Percentiles rank a stretch among this genome's conserved stretches.
phyloP scores from a whole-genome alignment of 1,284 basidiomycete species.

The Leccinum fallax region DNA sequence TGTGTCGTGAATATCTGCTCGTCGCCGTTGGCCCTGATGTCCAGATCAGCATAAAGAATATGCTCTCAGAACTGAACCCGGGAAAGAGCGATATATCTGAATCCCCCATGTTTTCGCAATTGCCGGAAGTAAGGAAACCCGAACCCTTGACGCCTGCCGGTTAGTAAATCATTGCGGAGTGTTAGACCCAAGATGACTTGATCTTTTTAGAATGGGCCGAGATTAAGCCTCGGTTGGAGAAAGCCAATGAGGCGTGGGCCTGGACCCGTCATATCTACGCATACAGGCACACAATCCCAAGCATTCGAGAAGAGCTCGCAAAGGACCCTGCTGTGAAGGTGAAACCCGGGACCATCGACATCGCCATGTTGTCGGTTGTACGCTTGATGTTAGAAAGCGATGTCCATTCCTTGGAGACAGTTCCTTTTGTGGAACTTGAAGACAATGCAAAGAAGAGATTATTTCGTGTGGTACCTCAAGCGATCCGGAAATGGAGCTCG shows the following conservation, averaged over 20 bases:
- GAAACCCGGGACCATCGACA: constrained; percentile 10
- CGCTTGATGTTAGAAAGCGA: constrained; percentile 3
- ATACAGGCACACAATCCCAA: too few relatives aligned
- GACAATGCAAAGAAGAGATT: neutral
- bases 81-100: too few relatives aligned
- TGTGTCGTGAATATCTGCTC: constrained; percentile 1
- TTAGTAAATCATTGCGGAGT: too few relatives aligned
- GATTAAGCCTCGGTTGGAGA: too few relatives aligned
- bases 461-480: neutral
- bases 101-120: neutral
- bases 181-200: too few relatives aligned
- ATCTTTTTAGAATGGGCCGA: too few relatives aligned
- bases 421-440: too few relatives aligned
- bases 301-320: neutral
- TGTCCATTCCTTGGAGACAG: neutral
- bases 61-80: neutral
- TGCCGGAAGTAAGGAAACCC: constrained; percentile 12
- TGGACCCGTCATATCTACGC: neutral
- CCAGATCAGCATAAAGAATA: constrained; percentile 8
- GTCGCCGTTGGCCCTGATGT: neutral
- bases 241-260: neutral
- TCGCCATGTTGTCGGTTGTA: constrained; percentile 10
- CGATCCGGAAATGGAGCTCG: constrained; percentile 13
- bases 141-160: too few relatives aligned
- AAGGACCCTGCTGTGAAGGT: constrained; percentile 1